These are phyloP conservation scores for Pichia sp. DNA, from an alignment of 1,139 yeast genomes.

Conservation along the genomic window DNA sequence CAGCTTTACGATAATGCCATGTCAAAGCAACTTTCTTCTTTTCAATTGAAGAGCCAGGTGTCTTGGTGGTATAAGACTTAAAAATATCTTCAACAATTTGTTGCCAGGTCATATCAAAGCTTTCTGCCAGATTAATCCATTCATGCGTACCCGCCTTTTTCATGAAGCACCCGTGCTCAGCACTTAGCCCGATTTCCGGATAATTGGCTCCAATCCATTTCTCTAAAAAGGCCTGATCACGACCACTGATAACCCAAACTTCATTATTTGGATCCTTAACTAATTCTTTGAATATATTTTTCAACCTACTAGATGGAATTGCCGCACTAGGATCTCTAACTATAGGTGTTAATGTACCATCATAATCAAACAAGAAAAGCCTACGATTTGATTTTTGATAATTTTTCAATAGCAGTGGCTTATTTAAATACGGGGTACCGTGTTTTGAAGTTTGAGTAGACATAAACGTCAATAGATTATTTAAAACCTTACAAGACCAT, in stretches of 20 bases:
- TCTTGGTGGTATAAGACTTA: constrained; percentile 67
- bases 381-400: constrained; percentile 60
- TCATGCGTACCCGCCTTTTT: constrained; percentile 50
- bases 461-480: constrained; percentile 34
- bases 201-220: constrained; percentile 74
- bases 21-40: constrained; percentile 88
- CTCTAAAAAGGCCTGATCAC: constrained; percentile 86
- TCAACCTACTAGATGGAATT: constrained; percentile 73
- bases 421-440: constrained; percentile 79
- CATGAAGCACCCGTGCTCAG: constrained; percentile 97
- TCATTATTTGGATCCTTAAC: constrained; percentile 73
- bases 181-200: constrained; percentile 67
- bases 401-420: constrained; percentile 53
- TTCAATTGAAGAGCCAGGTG: constrained; percentile 88
- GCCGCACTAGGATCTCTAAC: constrained; percentile 98
- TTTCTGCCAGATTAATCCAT: constrained; percentile 83
- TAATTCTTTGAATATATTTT: constrained; percentile 49
- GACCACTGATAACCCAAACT: constrained; percentile 93
- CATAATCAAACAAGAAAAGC: constrained; percentile 87
- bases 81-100: constrained; percentile 65
- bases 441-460: constrained; percentile 34
- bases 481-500: constrained; percentile 67
- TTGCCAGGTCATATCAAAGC: constrained; percentile 94
- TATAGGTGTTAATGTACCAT: constrained; percentile 94
- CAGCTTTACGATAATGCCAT: constrained; percentile 96